A percentile compares a stretch with the other conserved stretches of the same genome.
Evolutionary conservation across 1,284 basidiomycete species (phyloP).

Genomic region (Apiotrichum brassicae): DNA sequence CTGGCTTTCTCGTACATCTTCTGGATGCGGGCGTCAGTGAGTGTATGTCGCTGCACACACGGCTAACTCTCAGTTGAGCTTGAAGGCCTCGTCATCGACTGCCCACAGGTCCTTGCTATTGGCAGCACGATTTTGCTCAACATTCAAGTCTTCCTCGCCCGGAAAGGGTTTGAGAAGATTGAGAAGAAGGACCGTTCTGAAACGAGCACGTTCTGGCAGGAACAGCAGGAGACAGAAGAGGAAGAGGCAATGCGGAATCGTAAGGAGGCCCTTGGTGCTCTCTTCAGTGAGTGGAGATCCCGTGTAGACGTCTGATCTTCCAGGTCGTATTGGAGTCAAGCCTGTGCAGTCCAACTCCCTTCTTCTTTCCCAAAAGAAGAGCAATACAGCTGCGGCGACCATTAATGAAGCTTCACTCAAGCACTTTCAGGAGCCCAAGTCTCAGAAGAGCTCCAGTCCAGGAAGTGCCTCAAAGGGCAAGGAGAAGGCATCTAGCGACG

Average conservation of each 20-base stretch:
- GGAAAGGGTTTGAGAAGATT: slow-evolving; percentile 36
- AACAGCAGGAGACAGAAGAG: slow-evolving; percentile 43
- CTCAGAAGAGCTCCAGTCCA: slow-evolving; percentile 22
- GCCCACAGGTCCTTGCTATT: slow-evolving; percentile 35
- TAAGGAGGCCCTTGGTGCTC: slow-evolving; percentile 39
- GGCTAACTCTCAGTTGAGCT: slow-evolving; percentile 29
- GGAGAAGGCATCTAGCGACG: slow-evolving; percentile 42
- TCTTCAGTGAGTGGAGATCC: slow-evolving; percentile 34
- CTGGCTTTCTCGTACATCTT: slow-evolving; percentile 41
- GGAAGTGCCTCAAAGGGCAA: slow-evolving; percentile 30
- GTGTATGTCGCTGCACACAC: slow-evolving; percentile 1
- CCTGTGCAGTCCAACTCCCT: slow-evolving; percentile 41
- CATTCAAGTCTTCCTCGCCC: slow-evolving; percentile 41
- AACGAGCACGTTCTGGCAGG: slow-evolving; percentile 40
- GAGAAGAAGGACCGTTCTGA: slow-evolving; percentile 29
- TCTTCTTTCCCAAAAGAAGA: slow-evolving; percentile 41
- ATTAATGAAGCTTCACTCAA: slow-evolving; percentile 35
- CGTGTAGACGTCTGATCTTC: background rate
- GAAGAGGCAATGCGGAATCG: slow-evolving; percentile 45
- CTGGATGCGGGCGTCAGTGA: slow-evolving; percentile 43
- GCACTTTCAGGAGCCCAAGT: slow-evolving; percentile 20
- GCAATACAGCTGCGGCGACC: slow-evolving; percentile 24
- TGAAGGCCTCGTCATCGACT: slow-evolving; percentile 42
- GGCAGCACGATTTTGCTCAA: slow-evolving; percentile 44
- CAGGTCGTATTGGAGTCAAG: slow-evolving; percentile 44